Percentiles rank a stretch among this genome's conserved stretches.
Conservation (phyloP, 2,329 filamentous ascomycete genomes). For the Claviceps pazoutovae region DNA sequence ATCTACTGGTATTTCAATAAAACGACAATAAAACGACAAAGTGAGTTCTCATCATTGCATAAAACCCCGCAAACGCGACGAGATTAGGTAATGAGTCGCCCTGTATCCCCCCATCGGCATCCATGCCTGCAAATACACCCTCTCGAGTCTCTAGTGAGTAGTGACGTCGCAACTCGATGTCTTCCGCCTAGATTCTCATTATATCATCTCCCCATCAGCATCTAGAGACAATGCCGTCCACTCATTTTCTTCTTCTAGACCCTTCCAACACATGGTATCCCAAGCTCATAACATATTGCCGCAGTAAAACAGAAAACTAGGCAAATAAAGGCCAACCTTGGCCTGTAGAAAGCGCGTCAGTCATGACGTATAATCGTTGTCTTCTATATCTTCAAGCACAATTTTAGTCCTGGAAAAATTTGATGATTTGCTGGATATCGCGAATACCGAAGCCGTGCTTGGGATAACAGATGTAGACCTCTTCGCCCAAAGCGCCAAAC, state of each 20-base stretch:
- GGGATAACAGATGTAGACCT: slow-evolving; percentile 82
- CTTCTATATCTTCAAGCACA: neutral
- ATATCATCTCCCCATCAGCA: too few relatives aligned
- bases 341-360: neutral
- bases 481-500: slow-evolving; percentile 71
- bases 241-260: neutral
- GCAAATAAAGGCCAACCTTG: neutral
- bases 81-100: neutral
- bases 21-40: neutral
- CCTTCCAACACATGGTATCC: neutral
- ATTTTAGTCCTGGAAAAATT: slow-evolving; percentile 64
- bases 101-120: too few relatives aligned
- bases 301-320: too few relatives aligned
- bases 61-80: neutral
- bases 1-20: neutral
- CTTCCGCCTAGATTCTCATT: too few relatives aligned
- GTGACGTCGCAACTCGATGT: too few relatives aligned
- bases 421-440: slow-evolving; percentile 73
- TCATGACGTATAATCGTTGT: neutral
- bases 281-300: neutral
- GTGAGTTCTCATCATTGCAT: neutral
- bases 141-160: too few relatives aligned
- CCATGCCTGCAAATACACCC: too few relatives aligned
- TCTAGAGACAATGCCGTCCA: neutral
- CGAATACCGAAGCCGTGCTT: slow-evolving; percentile 69